Conservation (phyloP, 2,329 filamentous ascomycete genomes). For the Aspergillus felis region DNA sequence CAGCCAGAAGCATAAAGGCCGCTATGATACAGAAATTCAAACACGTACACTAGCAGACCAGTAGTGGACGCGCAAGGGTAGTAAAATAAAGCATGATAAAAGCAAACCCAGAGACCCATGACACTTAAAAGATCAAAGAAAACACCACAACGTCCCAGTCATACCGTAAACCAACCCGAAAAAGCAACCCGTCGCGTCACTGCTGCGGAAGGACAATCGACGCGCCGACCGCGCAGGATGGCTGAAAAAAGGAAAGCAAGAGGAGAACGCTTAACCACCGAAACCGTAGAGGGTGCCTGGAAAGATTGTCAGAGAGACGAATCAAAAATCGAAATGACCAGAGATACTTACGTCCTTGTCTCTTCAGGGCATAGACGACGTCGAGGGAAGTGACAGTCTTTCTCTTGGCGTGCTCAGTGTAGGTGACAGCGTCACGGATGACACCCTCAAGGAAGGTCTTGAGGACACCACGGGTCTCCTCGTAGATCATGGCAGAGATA, state of each 20-base stretch:
- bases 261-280: conserved; percentile 64
- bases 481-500: conserved; percentile 95
- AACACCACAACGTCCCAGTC: conserved; percentile 45
- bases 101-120: conserved; percentile 43
- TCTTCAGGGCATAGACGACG: conserved; percentile 61
- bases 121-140: conserved; percentile 35
- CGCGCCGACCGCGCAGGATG: conserved; percentile 33
- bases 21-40: conserved; percentile 42
- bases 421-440: conserved; percentile 75
- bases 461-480: conserved; percentile 76
- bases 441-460: conserved; percentile 82
- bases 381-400: conserved; percentile 54
- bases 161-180: conserved; percentile 41
- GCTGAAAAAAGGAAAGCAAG: conserved; percentile 26
- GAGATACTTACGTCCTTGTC: conserved; percentile 51
- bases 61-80: conserved; percentile 35
- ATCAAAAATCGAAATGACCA: conserved; percentile 1
- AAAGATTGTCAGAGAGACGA: conserved; percentile 18
- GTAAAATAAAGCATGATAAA: conserved; percentile 36
- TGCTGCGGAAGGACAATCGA: conserved; percentile 26
- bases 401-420: conserved; percentile 79
- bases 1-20: conserved; percentile 34
- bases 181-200: conserved; percentile 35
- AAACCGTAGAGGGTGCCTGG: conserved; percentile 76
- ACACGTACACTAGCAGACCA: conserved; percentile 38